Evolutionary conservation across 768 basidiomycete genomes (phyloP), one percentile per base, ranked within the genome.

Genomic region (Sarcodon aspratus): DNA sequence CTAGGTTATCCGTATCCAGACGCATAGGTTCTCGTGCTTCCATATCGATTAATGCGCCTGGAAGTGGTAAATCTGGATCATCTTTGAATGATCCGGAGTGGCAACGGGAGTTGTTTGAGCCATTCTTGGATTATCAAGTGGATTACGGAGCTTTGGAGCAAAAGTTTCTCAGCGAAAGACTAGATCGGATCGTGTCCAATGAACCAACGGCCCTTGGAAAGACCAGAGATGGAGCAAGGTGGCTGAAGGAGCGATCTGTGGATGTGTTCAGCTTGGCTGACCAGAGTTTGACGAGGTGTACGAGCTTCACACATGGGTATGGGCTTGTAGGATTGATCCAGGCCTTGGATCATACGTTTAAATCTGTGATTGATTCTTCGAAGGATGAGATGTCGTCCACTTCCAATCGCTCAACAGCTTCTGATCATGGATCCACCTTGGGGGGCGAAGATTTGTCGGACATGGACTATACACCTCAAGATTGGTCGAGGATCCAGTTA

Each of bases 61-160:
- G 58, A 18, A 63, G 61, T 33, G 60, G 61, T 12, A 55, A 51
- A 33, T 37, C 47, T 13, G 21, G 47, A 10, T 18, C 36, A 1
- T 44, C 48, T 12, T 44, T 50, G 11, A 53, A 35, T 21, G 49
- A 50, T 10, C n/a, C 50, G 37, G 81, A 83, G 50, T 98, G 96
- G 96, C 92, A 97, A 58, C 83, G 82, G 48, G 82, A 85, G 46
- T 69, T 99, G 12, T 96, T 93, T 61, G 92, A 94, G 60, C 91
- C 95, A 2, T 98, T 97, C 68, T 73, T 95, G 21, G 88, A 94
- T 57, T 84, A 85, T 52, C 95, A 98, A 57, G 70, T 79, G 13
- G 85, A 94, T 48, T 97, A 97, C 63, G 76, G 78, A 0, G 66
- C 72, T 1, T 70, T 96, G 33, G 96, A 99, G 64, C 72, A 75